Evolutionary conservation across 2,329 filamentous ascomycete species (phyloP).

Genomic region (Lachnellula occidentalis): DNA sequence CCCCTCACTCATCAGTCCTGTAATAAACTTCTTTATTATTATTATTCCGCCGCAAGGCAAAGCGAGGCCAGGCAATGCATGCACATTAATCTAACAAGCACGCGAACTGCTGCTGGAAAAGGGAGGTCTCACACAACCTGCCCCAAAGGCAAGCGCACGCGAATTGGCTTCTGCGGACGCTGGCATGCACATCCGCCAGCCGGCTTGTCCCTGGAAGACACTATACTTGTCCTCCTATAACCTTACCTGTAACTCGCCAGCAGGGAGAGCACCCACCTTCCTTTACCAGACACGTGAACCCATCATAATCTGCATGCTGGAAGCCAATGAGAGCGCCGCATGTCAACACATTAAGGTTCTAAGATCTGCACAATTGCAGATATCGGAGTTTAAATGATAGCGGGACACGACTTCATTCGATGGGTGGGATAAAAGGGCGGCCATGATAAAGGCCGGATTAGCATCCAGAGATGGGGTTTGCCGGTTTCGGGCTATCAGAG

Average conservation of each 20-base stretch:
- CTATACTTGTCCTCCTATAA: neutral
- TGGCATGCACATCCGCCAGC: neutral
- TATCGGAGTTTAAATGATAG: slow-evolving; percentile 3
- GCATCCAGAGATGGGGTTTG: neutral
- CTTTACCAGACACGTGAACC: neutral
- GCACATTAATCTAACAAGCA: neutral
- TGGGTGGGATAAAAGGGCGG: neutral
- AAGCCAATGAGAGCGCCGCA: neutral
- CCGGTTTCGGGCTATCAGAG: neutral
- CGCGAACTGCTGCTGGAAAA: neutral
- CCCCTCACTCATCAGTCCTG: neutral
- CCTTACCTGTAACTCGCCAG: neutral
- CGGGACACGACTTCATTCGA: neutral
- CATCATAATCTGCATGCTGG: neutral
- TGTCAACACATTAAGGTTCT: neutral
- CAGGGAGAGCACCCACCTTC: neutral
- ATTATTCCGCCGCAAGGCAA: neutral
- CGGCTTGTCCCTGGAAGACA: neutral
- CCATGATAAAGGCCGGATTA: neutral
- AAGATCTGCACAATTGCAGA: neutral
- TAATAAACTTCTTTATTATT: no score
- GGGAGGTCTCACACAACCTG: neutral
- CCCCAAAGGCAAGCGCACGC: neutral
- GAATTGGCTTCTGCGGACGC: neutral
- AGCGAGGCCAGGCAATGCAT: neutral